Evolutionary conservation across 768 basidiomycete genomes (phyloP).

Genomic region (Chiua virens): DNA sequence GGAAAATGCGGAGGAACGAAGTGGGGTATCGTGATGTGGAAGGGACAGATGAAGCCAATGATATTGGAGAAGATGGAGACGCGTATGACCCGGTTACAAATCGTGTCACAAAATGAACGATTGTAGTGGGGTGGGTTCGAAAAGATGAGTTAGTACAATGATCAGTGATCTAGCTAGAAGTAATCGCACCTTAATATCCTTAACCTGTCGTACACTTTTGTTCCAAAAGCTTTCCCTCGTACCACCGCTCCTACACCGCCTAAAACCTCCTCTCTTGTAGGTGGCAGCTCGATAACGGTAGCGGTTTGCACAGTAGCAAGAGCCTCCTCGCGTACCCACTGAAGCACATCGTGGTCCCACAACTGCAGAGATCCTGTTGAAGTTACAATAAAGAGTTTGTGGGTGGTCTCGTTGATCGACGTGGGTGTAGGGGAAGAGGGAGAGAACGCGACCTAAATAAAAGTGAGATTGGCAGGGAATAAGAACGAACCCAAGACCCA

Average conservation of each 20-base stretch:
- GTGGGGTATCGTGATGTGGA: constrained; percentile 18
- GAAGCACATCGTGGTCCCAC: constrained; percentile 59
- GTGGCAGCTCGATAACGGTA: constrained; percentile 78
- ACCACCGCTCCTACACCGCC: constrained; percentile 3
- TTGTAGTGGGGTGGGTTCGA: constrained; percentile 68
- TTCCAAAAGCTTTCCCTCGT: constrained; percentile 46
- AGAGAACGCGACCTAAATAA: constrained; percentile 47
- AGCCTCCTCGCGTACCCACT: constrained; percentile 83
- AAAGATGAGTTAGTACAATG: background rate
- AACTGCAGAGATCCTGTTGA: constrained; percentile 77
- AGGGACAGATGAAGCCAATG: constrained; percentile 6
- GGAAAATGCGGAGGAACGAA: constrained; percentile 23
- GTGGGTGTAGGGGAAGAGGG: constrained; percentile 42
- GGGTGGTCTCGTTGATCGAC: constrained; percentile 37
- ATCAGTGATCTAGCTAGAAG: background rate
- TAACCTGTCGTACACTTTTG: constrained; percentile 56
- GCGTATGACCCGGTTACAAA: constrained; percentile 71
- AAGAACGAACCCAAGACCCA: constrained; percentile 13
- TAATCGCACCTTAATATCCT: constrained; percentile 52
- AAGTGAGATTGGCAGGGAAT: background rate
- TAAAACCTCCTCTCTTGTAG: constrained; percentile 34
- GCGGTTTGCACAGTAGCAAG: constrained; percentile 63
- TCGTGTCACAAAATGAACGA: constrained; percentile 63
- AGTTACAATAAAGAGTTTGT: constrained; percentile 55
- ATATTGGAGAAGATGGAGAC: constrained; percentile 40